These are phyloP conservation scores for Aureobasidium mangrovei DNA, from an alignment of 2,329 filamentous ascomycete species.

Conservation along the genomic window DNA sequence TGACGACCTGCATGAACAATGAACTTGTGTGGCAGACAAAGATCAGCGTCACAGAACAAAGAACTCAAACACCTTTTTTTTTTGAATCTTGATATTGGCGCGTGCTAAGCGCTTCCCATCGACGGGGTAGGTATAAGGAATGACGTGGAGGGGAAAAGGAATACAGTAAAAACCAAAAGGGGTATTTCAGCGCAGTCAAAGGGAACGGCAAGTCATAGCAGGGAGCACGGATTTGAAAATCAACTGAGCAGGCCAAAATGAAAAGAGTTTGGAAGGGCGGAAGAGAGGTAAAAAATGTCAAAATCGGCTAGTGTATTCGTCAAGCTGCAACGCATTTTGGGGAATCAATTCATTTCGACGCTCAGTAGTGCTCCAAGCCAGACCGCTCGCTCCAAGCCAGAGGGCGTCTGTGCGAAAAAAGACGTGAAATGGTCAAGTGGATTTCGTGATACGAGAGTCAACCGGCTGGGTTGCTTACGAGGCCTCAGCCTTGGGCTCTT, in stretches of 20 bases:
- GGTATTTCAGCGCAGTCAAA: conserved; percentile 13
- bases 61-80: neutral
- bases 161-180: conserved; percentile 12
- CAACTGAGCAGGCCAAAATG: neutral
- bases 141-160: conserved; percentile 1
- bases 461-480: neutral
- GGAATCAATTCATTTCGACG: conserved; percentile 17
- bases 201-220: neutral
- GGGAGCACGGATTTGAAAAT: conserved; percentile 2
- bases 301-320: conserved; percentile 15
- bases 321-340: conserved; percentile 17
- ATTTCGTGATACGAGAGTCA: conserved; percentile 8
- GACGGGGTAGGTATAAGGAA: conserved; percentile 4
- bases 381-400: conserved; percentile 14
- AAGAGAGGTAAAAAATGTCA: conserved; percentile 8
- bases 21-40: neutral
- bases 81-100: conserved; percentile 7
- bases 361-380: conserved; percentile 14
- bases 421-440: conserved; percentile 13
- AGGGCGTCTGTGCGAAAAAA: conserved; percentile 14
- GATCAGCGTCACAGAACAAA: neutral
- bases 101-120: neutral
- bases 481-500: conserved; percentile 16
- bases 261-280: neutral
- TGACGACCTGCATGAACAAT: neutral